A percentile compares a stretch with the other conserved stretches of the same genome.
Evolutionary conservation across 73 alveolate species (phyloP).

Genomic region (Paramecium biaurelia): DNA sequence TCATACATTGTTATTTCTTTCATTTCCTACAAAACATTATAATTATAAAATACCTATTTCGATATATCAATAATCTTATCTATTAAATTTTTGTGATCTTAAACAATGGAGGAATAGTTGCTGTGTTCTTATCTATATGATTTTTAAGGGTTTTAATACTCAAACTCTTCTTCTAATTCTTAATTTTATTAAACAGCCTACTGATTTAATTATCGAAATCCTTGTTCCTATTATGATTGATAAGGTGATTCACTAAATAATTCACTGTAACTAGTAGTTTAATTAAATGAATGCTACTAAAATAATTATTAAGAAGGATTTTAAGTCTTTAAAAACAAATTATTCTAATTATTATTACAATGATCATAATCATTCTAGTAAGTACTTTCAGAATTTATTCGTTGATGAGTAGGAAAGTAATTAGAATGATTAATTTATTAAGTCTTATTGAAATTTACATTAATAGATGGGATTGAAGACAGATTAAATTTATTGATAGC

Average conservation of each 20-base stretch:
- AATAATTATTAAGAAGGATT: neutral
- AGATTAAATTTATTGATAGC: neutral
- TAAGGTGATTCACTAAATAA: neutral
- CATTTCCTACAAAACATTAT: neutral
- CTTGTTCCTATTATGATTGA: neutral
- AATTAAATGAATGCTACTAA: neutral
- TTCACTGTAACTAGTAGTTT: neutral
- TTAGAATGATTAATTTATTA: neutral
- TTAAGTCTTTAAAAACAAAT: neutral
- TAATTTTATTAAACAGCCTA: neutral
- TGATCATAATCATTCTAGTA: neutral
- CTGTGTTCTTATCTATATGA: neutral
- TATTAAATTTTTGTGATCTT: neutral
- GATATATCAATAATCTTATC: neutral
- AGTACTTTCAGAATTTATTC: neutral
- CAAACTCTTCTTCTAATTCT: neutral
- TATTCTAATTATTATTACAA: neutral
- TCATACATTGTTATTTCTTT: neutral
- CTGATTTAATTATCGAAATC: neutral
- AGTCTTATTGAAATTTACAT: neutral
- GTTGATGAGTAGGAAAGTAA: neutral
- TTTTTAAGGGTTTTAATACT: neutral
- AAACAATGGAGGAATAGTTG: neutral
- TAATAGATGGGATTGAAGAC: neutral
- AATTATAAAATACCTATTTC: neutral